Percentiles rank a stretch among this genome's conserved stretches.
Evolutionary conservation across 148 eudicot species (phyloP).

Genomic region (Rhododendron simsii): DNA sequence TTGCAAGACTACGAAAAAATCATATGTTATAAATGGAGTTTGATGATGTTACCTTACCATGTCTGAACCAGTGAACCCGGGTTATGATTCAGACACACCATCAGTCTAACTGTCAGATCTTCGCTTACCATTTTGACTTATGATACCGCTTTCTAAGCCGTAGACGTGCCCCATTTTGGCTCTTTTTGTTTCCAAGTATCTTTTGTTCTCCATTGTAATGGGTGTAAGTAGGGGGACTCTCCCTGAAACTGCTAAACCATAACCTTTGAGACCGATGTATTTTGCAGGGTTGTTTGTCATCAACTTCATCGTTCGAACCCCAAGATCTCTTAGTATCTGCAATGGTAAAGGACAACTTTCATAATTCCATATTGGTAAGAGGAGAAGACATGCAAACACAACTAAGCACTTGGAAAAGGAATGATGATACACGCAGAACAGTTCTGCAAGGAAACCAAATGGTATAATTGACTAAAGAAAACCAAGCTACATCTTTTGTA

Average conservation of each 20-base stretch:
- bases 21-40: neutral
- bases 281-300: slow-evolving; percentile 97
- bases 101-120: slow-evolving; percentile 10
- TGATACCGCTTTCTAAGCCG: slow-evolving; percentile 31
- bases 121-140: slow-evolving; percentile 32
- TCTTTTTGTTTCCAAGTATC: slow-evolving; percentile 82
- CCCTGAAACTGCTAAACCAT: slow-evolving; percentile 73
- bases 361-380: neutral
- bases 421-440: neutral
- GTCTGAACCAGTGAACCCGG: neutral
- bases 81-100: neutral
- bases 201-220: slow-evolving; percentile 74
- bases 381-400: neutral
- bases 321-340: slow-evolving; percentile 86
- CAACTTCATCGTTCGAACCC: slow-evolving; percentile 81
- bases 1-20: neutral
- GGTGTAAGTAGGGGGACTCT: slow-evolving; percentile 83
- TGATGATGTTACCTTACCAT: neutral
- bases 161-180: slow-evolving; percentile 91
- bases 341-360: slow-evolving; percentile 7
- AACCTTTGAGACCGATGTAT: slow-evolving; percentile 73
- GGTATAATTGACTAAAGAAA: neutral
- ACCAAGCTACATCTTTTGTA: neutral
- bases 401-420: neutral
- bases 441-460: neutral